phyloP scores from a whole-genome alignment of 768 basidiomycete genomes.

The Psilocybe tampanensis region DNA sequence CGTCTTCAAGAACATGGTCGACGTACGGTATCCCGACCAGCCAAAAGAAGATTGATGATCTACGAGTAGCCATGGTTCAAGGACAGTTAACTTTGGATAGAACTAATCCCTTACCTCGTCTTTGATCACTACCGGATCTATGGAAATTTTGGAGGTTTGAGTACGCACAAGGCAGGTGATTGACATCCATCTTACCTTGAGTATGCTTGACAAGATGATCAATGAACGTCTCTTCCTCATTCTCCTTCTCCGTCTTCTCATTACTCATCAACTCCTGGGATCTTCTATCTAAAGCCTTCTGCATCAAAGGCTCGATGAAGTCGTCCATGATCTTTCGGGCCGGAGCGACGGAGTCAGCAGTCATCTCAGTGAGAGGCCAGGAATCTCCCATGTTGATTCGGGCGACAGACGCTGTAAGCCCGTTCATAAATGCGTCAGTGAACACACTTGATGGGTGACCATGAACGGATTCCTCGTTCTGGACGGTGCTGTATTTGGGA shows the following conservation, averaged over 20 bases:
- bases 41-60: conserved; percentile 34
- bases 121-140: conserved; percentile 34
- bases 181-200: conserved; percentile 22
- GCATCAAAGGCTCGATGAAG: conserved; percentile 53
- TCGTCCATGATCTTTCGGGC: conserved; percentile 28
- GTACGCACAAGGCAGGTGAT: no score
- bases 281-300: conserved; percentile 42
- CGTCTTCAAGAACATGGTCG: no score
- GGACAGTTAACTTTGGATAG: neutral
- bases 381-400: conserved; percentile 39
- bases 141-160: no score
- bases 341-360: conserved; percentile 42
- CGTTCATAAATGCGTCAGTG: conserved; percentile 47
- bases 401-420: conserved; percentile 36
- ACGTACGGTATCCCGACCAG: conserved; percentile 56
- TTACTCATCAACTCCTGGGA: conserved; percentile 31
- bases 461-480: conserved; percentile 25
- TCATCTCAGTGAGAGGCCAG: conserved; percentile 47
- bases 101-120: conserved; percentile 27
- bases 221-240: conserved; percentile 39
- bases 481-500: conserved; percentile 32
- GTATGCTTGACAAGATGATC: conserved; percentile 55
- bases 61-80: neutral
- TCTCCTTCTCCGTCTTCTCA: conserved; percentile 4
- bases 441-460: conserved; percentile 44